phyloP scores from a whole-genome alignment of 495 filamentous ascomycete species.

The Penicillium fimorum region DNA sequence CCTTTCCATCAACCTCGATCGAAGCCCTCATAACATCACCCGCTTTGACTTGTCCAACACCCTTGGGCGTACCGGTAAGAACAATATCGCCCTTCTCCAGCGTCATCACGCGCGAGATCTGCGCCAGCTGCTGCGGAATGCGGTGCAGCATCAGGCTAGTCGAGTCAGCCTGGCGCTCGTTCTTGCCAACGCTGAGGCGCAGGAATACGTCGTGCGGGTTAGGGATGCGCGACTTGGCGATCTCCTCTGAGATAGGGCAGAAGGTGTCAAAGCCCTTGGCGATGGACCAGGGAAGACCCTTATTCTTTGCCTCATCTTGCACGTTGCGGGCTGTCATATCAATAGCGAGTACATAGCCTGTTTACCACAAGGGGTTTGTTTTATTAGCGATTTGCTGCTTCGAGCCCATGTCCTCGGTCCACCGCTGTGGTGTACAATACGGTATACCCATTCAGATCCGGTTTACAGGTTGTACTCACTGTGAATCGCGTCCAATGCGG shows the following conservation, averaged over 20 bases:
- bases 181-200: slow-evolving; percentile 74
- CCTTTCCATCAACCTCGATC: slow-evolving; percentile 75
- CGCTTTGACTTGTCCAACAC: slow-evolving; percentile 78
- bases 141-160: slow-evolving; percentile 89
- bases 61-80: slow-evolving; percentile 94
- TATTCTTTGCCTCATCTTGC: slow-evolving; percentile 94
- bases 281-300: slow-evolving; percentile 94
- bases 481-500: slow-evolving; percentile 50
- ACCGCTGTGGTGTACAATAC: not conserved
- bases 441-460: not conserved
- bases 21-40: slow-evolving; percentile 91
- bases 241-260: slow-evolving; percentile 75
- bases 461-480: slow-evolving; percentile 30
- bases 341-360: slow-evolving; percentile 80
- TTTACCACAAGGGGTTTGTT: not conserved
- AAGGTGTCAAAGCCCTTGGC: slow-evolving; percentile 98
- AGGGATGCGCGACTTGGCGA: slow-evolving; percentile 72
- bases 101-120: slow-evolving; percentile 93
- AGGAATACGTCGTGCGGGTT: slow-evolving; percentile 87
- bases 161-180: slow-evolving; percentile 74
- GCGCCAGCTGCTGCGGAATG: slow-evolving; percentile 80
- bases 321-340: slow-evolving; percentile 94
- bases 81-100: slow-evolving; percentile 89
- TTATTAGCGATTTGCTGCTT: slow-evolving; percentile 1
- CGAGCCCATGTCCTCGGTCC: not conserved